Percentiles rank a stretch among this genome's conserved stretches.
Evolutionary conservation across 257 asterid species (phyloP).

Genomic region (Gardenia jasminoides): DNA sequence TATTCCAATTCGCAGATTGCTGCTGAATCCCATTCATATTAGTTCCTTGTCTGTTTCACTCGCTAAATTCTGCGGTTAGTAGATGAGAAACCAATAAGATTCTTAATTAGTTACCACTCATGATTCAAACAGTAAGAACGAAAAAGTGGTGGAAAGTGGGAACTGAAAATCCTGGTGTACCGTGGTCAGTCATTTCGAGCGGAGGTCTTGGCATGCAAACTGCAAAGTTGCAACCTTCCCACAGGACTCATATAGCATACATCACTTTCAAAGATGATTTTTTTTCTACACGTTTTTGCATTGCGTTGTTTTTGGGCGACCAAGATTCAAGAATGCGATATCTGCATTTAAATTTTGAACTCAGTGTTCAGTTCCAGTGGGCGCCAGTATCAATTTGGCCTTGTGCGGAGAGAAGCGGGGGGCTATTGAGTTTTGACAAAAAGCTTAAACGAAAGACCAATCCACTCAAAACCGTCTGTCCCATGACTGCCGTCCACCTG

Average conservation of each 20-base stretch:
- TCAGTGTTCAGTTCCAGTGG: not conserved
- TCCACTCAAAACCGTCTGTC: too few relatives aligned
- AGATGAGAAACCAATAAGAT: not conserved
- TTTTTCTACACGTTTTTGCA: constrained; percentile 11
- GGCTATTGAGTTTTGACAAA: not conserved
- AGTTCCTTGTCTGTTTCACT: not conserved
- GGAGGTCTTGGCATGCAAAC: constrained; percentile 17
- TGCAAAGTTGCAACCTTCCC: not conserved
- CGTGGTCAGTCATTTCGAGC: constrained; percentile 8
- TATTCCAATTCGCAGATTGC: not conserved
- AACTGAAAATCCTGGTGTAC: not conserved
- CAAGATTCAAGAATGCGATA: not conserved
- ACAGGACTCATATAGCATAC: too few relatives aligned
- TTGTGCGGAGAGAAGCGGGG: not conserved
- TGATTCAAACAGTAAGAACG: not conserved
- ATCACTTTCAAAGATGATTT: not conserved
- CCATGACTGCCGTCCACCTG: constrained; percentile 12
- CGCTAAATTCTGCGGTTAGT: not conserved
- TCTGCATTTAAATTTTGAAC: not conserved
- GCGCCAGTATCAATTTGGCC: not conserved
- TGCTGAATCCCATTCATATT: not conserved
- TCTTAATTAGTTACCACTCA: not conserved
- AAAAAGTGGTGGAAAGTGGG: not conserved
- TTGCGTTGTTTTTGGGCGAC: not conserved
- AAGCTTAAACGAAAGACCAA: not conserved